These are phyloP conservation scores for Isabelozyma pseudorhagii DNA, from an alignment of 805 yeast species.

Conservation along the genomic window DNA sequence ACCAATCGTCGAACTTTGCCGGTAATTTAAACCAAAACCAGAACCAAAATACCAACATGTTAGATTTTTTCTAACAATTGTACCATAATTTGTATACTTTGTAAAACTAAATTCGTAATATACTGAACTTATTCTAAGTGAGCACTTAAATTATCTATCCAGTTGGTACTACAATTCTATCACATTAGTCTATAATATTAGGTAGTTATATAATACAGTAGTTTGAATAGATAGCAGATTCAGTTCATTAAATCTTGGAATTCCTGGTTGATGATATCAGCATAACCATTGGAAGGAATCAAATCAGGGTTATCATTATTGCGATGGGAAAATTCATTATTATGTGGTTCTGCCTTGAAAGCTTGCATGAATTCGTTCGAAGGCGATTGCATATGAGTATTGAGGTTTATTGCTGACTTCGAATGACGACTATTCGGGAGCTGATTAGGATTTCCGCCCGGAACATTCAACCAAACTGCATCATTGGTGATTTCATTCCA, in stretches of 20 bases:
- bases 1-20: neutral
- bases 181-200: neutral
- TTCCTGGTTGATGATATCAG: constrained; percentile 37
- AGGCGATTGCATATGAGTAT: neutral
- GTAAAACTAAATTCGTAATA: neutral
- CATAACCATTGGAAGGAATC: constrained; percentile 21
- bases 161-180: no score
- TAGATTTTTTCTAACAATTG: constrained; percentile 25
- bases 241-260: constrained; percentile 26
- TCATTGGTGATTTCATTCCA: constrained; percentile 80
- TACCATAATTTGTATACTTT: neutral
- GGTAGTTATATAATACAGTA: neutral
- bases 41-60: constrained; percentile 9
- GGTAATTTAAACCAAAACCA: neutral
- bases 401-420: neutral
- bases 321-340: neutral
- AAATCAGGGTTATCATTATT: neutral
- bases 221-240: neutral
- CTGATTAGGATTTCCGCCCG: constrained; percentile 19
- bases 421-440: constrained; percentile 10
- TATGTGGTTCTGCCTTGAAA: neutral
- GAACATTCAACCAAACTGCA: constrained; percentile 64
- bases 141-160: no score
- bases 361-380: neutral
- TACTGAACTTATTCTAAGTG: no score